These are phyloP conservation scores for Phaeosphaeria sp. DNA, from an alignment of 2,329 filamentous ascomycete genomes.

Conservation along the genomic window DNA sequence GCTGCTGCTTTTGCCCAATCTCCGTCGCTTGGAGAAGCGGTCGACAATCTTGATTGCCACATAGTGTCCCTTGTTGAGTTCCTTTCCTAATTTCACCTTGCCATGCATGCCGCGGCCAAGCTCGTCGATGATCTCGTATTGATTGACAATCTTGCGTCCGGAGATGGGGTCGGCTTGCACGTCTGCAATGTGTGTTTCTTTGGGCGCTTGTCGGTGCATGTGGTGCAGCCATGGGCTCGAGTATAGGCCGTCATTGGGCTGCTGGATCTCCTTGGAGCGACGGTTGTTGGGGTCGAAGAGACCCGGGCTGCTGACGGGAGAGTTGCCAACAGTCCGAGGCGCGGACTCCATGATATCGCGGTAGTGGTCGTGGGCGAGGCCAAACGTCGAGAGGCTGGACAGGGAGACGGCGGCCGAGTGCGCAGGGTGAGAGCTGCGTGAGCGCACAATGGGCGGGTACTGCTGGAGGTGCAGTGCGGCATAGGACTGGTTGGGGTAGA, in stretches of 20 bases:
- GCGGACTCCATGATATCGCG: constrained; percentile 47
- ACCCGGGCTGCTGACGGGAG: constrained; percentile 55
- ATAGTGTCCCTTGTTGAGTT: constrained; percentile 74
- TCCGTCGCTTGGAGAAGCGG: constrained; percentile 89
- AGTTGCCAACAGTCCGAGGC: constrained; percentile 53
- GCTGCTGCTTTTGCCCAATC: constrained; percentile 77
- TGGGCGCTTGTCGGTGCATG: constrained; percentile 57
- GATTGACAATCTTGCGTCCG: constrained; percentile 94
- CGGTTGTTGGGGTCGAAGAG: constrained; percentile 51
- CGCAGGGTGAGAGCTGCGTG: constrained; percentile 51
- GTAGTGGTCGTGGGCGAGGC: constrained; percentile 42
- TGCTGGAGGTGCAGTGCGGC: constrained; percentile 57
- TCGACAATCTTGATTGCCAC: constrained; percentile 99
- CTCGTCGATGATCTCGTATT: constrained; percentile 96
- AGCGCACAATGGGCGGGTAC: constrained; percentile 49
- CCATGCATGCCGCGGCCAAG: constrained; percentile 95
- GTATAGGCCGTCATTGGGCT: constrained; percentile 50
- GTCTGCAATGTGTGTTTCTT: constrained; percentile 82
- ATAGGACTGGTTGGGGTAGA: constrained; percentile 59
- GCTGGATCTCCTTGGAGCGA: constrained; percentile 37
- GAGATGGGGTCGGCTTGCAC: constrained; percentile 89
- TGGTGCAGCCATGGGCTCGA: constrained; percentile 59
- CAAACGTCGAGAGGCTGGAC: constrained; percentile 50
- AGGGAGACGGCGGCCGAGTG: constrained; percentile 48
- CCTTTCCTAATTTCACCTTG: constrained; percentile 93